phyloP scores from a whole-genome alignment of 2,329 filamentous ascomycete genomes.

The Phyllosticta capitalensis region DNA sequence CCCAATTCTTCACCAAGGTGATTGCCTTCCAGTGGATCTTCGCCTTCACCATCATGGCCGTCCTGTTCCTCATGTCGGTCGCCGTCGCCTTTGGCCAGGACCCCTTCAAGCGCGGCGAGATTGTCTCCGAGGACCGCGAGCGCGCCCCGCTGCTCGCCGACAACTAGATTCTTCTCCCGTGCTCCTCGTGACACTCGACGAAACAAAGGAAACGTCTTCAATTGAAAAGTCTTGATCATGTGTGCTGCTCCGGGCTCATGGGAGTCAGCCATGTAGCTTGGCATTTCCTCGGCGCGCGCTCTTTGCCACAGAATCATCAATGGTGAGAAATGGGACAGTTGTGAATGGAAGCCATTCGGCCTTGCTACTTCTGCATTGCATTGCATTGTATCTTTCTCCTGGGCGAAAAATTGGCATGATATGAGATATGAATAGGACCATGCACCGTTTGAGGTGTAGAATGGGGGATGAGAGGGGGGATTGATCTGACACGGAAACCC shows the following conservation, averaged over 20 bases:
- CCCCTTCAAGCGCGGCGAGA: conserved; percentile 37
- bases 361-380: background rate
- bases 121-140: conserved; percentile 43
- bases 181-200: too few relatives aligned
- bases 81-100: conserved; percentile 54
- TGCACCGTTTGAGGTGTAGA: background rate
- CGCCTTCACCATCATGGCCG: conserved; percentile 69
- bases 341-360: background rate
- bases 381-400: too few relatives aligned
- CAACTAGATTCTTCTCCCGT: conserved; percentile 16
- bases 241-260: too few relatives aligned
- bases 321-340: background rate
- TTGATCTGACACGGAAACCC: background rate
- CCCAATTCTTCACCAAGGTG: conserved; percentile 63
- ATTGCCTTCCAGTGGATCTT: conserved; percentile 90
- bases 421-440: background rate
- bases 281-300: too few relatives aligned
- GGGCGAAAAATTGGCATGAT: background rate
- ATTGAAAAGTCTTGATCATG: background rate
- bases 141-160: conserved; percentile 44
- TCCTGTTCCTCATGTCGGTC: conserved; percentile 61
- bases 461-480: background rate
- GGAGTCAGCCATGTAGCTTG: too few relatives aligned
- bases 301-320: background rate
- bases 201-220: background rate